phyloP scores from a whole-genome alignment of 495 filamentous ascomycete species.

The Penicillium paxilli region DNA sequence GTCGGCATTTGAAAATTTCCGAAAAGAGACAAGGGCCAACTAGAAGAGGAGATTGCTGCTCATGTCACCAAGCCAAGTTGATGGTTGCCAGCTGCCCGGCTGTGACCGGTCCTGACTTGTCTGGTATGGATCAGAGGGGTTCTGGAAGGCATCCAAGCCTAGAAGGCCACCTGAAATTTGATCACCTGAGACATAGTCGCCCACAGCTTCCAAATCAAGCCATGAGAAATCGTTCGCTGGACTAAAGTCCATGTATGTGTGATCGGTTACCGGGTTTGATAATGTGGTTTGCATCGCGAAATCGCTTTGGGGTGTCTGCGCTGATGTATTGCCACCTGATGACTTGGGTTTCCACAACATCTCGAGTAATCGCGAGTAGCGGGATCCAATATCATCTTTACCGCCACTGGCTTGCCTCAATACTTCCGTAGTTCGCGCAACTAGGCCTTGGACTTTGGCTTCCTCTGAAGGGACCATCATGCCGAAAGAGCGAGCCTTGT shows the following conservation, averaged over 20 bases:
- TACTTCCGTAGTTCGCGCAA: constrained; percentile 50
- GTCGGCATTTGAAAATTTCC: background rate
- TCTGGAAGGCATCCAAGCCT: constrained; percentile 41
- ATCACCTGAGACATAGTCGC: constrained; percentile 54
- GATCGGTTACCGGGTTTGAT: constrained; percentile 30
- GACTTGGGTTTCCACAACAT: constrained; percentile 49
- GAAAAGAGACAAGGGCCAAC: background rate
- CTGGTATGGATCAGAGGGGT: constrained; percentile 29
- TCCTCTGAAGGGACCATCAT: constrained; percentile 54
- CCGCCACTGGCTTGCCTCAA: constrained; percentile 54
- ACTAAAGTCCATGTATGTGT: constrained; percentile 45
- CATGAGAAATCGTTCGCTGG: constrained; percentile 58
- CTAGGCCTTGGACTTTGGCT: constrained; percentile 51
- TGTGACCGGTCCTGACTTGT: constrained; percentile 35
- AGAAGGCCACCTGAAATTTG: constrained; percentile 38
- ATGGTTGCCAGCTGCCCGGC: constrained; percentile 42
- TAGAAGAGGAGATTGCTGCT: constrained; percentile 44
- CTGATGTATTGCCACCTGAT: constrained; percentile 20
- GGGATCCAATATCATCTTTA: constrained; percentile 52
- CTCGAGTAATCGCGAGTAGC: constrained; percentile 55
- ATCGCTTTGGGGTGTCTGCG: constrained; percentile 34
- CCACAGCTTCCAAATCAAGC: constrained; percentile 57
- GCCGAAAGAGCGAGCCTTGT: constrained; percentile 58
- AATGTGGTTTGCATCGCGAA: constrained; percentile 31
- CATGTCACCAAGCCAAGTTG: constrained; percentile 45